Evolutionary conservation across 176 grass and related monocot species (phyloP).

Genomic region (Coix lacrymajobi): DNA sequence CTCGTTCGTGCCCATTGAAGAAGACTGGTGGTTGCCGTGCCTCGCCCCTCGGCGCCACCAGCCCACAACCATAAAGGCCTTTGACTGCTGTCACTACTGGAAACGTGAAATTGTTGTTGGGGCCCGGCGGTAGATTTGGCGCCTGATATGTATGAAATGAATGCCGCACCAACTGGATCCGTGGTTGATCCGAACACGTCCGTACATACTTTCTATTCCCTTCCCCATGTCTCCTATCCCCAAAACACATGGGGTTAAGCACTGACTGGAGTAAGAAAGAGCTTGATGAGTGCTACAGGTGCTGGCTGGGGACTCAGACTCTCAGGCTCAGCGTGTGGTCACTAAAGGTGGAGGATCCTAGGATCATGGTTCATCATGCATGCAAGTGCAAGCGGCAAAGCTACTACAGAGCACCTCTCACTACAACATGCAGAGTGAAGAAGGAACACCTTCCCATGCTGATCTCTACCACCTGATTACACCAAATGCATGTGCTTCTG

Average conservation of each 20-base stretch:
- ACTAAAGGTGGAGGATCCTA: conserved; percentile 27
- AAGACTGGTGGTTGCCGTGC: conserved; percentile 8
- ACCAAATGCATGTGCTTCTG: conserved; percentile 10
- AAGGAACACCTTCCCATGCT: conserved; percentile 40
- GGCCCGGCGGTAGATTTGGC: neutral
- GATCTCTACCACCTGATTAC: conserved; percentile 16
- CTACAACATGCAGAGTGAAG: neutral
- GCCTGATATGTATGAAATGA: conserved; percentile 12
- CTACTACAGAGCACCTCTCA: neutral
- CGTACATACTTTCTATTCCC: conserved; percentile 20
- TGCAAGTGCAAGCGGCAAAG: conserved; percentile 8
- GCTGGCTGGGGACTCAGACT: neutral
- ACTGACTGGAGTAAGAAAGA: conserved; percentile 37
- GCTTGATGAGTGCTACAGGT: conserved; percentile 22
- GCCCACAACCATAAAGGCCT: conserved; percentile 28
- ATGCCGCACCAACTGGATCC: conserved; percentile 23
- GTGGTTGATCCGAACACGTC: neutral
- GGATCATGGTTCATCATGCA: conserved; percentile 1
- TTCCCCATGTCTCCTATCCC: conserved; percentile 17
- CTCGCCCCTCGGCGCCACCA: neutral
- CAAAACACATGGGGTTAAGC: conserved; percentile 38
- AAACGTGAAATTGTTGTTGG: conserved; percentile 4
- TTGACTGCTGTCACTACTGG: conserved; percentile 23
- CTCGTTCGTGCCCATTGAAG: conserved; percentile 27
- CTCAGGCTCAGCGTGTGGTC: neutral